Evolutionary conservation across 768 basidiomycete genomes (phyloP).

Genomic region (Psilocybe cyanescens): DNA sequence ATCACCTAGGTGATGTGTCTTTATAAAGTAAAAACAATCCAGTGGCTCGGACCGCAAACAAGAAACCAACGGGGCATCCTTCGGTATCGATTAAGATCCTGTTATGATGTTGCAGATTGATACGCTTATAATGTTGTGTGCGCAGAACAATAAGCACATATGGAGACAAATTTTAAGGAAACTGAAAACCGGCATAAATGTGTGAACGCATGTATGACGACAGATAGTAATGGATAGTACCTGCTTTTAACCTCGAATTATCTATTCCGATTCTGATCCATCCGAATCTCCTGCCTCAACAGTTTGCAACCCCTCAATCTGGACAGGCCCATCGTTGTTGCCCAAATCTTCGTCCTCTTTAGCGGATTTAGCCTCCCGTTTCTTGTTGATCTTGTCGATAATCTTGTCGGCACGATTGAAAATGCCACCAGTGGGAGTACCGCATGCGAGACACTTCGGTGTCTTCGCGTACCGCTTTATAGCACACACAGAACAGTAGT

Average conservation of each 20-base stretch:
- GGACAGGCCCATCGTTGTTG: constrained; percentile 42
- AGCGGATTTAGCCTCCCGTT: constrained; percentile 59
- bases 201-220: neutral
- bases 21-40: neutral
- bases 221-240: constrained; percentile 10
- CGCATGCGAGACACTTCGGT: constrained; percentile 94
- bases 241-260: constrained; percentile 8
- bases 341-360: constrained; percentile 49
- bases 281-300: constrained; percentile 34
- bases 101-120: neutral
- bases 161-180: neutral
- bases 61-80: neutral
- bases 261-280: constrained; percentile 21
- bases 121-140: neutral
- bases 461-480: constrained; percentile 94
- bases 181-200: neutral
- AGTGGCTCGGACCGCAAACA: neutral
- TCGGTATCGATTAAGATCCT: neutral
- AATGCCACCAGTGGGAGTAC: constrained; percentile 90
- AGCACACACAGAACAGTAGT: constrained; percentile 94
- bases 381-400: constrained; percentile 83
- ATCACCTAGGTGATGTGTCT: neutral
- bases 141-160: neutral
- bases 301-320: constrained; percentile 63
- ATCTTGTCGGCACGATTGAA: constrained; percentile 97